Conservation (phyloP, 2,329 filamentous ascomycete genomes). For the Fusarium nelsonii region DNA sequence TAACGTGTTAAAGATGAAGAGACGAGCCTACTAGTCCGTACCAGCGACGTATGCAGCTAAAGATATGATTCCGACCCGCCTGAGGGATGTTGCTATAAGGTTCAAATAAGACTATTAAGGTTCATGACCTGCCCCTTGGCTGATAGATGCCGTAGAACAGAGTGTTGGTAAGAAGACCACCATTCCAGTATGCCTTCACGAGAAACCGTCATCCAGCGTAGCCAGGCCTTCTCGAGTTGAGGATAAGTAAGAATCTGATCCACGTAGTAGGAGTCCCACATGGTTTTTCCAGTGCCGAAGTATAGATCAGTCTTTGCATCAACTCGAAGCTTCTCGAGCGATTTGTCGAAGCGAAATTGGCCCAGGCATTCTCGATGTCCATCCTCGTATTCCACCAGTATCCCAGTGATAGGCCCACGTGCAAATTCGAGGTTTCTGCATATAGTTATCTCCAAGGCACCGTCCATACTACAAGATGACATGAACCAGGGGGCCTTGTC, state of each 20-base stretch:
- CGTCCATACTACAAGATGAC: slow-evolving; percentile 26
- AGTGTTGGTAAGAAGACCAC: not conserved
- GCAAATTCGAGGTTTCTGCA: slow-evolving; percentile 14
- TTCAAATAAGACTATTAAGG: not conserved
- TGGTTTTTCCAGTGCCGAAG: not conserved
- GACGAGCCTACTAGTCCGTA: too few species aligned
- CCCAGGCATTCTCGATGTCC: slow-evolving; percentile 26
- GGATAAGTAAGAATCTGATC: not conserved
- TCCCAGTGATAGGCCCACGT: slow-evolving; percentile 12
- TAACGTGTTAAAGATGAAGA: too few species aligned
- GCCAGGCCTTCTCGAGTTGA: not conserved
- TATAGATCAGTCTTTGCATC: not conserved
- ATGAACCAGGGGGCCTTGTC: slow-evolving; percentile 17
- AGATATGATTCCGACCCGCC: too few species aligned
- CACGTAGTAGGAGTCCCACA: not conserved
- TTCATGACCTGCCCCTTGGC: not conserved
- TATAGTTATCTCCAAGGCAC: slow-evolving; percentile 14
- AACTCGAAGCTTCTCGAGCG: slow-evolving; percentile 6
- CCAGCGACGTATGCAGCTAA: too few species aligned
- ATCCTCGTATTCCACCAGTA: slow-evolving; percentile 16
- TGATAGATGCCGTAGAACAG: not conserved
- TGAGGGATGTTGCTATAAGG: too few species aligned
- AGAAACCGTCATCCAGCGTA: not conserved
- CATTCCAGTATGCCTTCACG: not conserved
- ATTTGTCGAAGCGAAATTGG: slow-evolving; percentile 24